A percentile compares a stretch with the other conserved stretches of the same genome.
Conservation (phyloP, 371 early-diverging fungal genomes). For the Mucor circinelloides region DNA sequence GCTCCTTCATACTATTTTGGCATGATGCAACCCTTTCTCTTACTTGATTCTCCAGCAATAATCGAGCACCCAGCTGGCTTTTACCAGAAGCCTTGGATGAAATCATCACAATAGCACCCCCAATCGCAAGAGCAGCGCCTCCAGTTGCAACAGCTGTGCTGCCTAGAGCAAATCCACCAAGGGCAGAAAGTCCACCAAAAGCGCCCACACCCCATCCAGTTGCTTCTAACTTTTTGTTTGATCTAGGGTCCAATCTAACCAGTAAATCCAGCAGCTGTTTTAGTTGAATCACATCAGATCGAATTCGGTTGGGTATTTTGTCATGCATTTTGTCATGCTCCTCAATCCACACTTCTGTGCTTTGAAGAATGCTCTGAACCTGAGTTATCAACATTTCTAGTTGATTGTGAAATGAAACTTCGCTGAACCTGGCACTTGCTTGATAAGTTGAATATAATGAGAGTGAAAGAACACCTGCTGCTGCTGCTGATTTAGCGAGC, state of each 20-base stretch:
- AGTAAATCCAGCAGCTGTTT: slow-evolving; percentile 42
- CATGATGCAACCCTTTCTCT: slow-evolving; percentile 11
- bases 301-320: slow-evolving; percentile 44
- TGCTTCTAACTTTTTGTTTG: slow-evolving; percentile 47
- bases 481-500: slow-evolving; percentile 43
- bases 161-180: slow-evolving; percentile 50
- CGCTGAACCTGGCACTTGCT: slow-evolving; percentile 48
- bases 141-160: slow-evolving; percentile 39
- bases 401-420: slow-evolving; percentile 53
- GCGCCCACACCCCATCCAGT: slow-evolving; percentile 53
- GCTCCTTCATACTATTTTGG: neutral
- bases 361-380: slow-evolving; percentile 47
- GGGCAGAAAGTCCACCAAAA: slow-evolving; percentile 49
- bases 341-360: slow-evolving; percentile 56
- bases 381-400: slow-evolving; percentile 46
- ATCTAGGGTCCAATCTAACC: slow-evolving; percentile 52
- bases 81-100: slow-evolving; percentile 31
- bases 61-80: slow-evolving; percentile 24
- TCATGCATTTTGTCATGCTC: slow-evolving; percentile 49
- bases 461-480: slow-evolving; percentile 47
- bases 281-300: slow-evolving; percentile 42
- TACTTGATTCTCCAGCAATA: slow-evolving; percentile 27
- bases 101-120: slow-evolving; percentile 31
- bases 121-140: slow-evolving; percentile 38
- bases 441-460: slow-evolving; percentile 60